phyloP scores from a whole-genome alignment of 1,284 basidiomycete genomes.

The Butyriboletus appendiculatus region DNA sequence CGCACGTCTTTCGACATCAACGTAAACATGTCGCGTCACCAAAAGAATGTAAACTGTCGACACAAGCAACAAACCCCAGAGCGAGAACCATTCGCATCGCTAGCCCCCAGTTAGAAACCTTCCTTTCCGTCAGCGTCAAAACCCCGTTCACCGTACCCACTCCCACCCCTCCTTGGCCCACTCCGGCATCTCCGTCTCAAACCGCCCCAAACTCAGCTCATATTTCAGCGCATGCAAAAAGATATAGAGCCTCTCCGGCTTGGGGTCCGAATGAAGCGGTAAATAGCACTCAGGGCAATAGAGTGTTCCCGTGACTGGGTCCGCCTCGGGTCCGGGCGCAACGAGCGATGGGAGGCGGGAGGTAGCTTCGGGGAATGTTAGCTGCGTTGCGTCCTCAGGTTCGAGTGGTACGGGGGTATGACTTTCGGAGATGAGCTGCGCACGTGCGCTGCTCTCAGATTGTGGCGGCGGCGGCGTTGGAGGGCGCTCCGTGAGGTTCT shows the following conservation, averaged over 20 bases:
- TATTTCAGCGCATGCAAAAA: slow-evolving; percentile 91
- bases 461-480: not conserved
- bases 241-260: slow-evolving; percentile 88
- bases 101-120: not conserved
- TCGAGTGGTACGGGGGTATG: not conserved
- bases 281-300: slow-evolving; percentile 90
- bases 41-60: not conserved
- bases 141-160: slow-evolving; percentile 46
- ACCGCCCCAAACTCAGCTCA: slow-evolving; percentile 72
- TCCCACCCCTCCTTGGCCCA: slow-evolving; percentile 69
- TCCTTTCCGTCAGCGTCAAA: not conserved
- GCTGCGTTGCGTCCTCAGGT: slow-evolving; percentile 2
- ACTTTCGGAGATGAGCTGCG: not conserved
- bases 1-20: not conserved
- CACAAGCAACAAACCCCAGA: not conserved
- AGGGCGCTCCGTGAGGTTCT: not conserved
- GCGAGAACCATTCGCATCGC: not conserved
- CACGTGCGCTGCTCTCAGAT: not conserved
- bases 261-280: slow-evolving; percentile 88
- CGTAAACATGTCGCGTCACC: not conserved
- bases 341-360: slow-evolving; percentile 19
- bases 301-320: slow-evolving; percentile 36
- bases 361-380: slow-evolving; percentile 27
- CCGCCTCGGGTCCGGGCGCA: slow-evolving; percentile 29
- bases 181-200: slow-evolving; percentile 73